Evolutionary conservation across 306 rosid species (phyloP).

Genomic region (Vigna radiata): DNA sequence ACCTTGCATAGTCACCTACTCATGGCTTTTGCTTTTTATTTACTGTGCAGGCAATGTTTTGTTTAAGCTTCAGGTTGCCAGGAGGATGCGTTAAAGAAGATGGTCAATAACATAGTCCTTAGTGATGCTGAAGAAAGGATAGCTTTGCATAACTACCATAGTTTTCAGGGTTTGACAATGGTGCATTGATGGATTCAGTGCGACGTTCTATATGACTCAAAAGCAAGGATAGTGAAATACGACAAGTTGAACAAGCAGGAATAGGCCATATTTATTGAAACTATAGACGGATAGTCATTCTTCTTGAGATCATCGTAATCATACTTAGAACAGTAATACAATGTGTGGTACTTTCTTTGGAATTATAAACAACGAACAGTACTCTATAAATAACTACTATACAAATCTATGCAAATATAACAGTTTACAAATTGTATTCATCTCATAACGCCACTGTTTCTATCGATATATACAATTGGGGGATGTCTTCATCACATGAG

Average conservation of each 20-base stretch:
- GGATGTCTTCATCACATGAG: not conserved
- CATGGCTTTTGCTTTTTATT: conserved; percentile 25
- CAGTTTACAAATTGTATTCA: not conserved
- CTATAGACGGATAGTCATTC: no score
- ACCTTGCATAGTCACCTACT: conserved; percentile 16
- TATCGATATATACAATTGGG: not conserved
- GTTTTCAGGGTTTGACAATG: conserved; percentile 22
- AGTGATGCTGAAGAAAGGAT: conserved; percentile 35
- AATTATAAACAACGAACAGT: not conserved
- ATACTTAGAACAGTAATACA: not conserved
- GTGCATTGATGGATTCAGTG: not conserved
- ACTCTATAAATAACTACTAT: not conserved
- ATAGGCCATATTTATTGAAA: not conserved
- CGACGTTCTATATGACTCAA: not conserved
- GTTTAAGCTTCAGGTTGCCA: conserved; percentile 71
- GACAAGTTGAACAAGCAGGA: conserved; percentile 14
- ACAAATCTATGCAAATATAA: not conserved
- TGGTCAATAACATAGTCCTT: conserved; percentile 17
- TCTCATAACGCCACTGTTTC: not conserved
- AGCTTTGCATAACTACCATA: conserved; percentile 14
- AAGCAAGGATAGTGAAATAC: not conserved
- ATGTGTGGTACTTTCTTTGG: not conserved
- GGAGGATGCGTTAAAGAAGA: conserved; percentile 59
- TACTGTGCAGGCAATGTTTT: conserved; percentile 82
- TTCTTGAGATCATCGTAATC: no score